phyloP scores from a whole-genome alignment of 306 rosid genomes.

The Benincasa hispida region DNA sequence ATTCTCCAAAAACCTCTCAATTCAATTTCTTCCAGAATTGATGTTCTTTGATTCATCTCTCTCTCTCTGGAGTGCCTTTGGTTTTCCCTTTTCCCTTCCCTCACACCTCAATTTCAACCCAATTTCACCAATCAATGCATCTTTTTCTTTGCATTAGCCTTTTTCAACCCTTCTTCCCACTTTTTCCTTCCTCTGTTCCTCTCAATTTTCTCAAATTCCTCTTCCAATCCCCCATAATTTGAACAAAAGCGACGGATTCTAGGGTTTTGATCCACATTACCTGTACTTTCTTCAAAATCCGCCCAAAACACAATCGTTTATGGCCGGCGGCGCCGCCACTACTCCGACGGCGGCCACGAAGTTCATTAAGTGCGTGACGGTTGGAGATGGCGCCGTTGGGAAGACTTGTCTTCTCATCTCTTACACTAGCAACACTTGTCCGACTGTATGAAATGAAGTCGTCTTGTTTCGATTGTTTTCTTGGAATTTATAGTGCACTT shows the following conservation, averaged over 20 bases:
- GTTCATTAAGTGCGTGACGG: constrained; percentile 32
- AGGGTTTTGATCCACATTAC: neutral
- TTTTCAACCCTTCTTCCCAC: neutral
- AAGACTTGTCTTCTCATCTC: constrained; percentile 35
- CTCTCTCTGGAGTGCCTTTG: constrained; percentile 5
- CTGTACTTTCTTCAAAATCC: neutral
- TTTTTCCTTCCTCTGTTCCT: neutral
- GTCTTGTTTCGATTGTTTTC: neutral
- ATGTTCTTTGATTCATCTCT: constrained; percentile 5
- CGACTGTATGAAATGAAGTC: constrained; percentile 11
- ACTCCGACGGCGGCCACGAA: constrained; percentile 13
- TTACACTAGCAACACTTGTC: constrained; percentile 37
- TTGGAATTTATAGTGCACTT: neutral
- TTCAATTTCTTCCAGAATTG: neutral
- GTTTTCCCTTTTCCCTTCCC: constrained; percentile 14
- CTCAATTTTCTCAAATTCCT: neutral
- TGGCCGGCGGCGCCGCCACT: constrained; percentile 3
- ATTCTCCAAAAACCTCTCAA: neutral
- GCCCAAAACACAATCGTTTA: neutral
- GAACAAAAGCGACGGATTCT: too few relatives aligned
- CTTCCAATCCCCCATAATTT: too few relatives aligned
- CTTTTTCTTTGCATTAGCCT: constrained; percentile 11
- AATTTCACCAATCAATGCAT: neutral
- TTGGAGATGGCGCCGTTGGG: constrained; percentile 39
- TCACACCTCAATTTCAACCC: constrained; percentile 31